Base-by-base conservation (phyloP, 805 yeast genomes). In the Saturnispora diversa region DNA sequence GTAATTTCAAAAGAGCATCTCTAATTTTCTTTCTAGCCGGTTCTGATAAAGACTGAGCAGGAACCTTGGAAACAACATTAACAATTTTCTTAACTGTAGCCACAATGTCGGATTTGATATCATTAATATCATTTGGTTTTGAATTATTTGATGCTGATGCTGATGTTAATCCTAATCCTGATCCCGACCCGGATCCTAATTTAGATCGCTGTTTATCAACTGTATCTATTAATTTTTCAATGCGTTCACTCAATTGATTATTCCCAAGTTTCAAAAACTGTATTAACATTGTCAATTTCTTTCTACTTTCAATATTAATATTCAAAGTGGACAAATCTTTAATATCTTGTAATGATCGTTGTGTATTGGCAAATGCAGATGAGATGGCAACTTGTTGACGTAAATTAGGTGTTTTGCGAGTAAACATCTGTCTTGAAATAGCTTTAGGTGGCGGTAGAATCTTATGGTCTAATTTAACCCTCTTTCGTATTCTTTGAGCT, bases 31-130 rank as follows among this genome's bases (percentile, higher is more conserved):
- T 66, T 48, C 94, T 74, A 6, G 87, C 86, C 3, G 84, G 83
- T 48, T 80, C 86, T 6, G 87, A 85, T 25, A 82, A 59, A 3
- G 86, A 75, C 44, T 69, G 75, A 0, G 88, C 86, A 1, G 87
- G 84, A 50, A 85, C 84, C 47, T 83, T 84, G 3, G 97, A 84
- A 9, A 92, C 83, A 28, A 90, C 75, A 30, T 78, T 75, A 26
- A 88, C 87, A 35, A 87, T 86, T 55, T 86, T 90, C 57, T 85
- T 84, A 20, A 92, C 88, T 0, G 97, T 92, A 1, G 83, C 74
- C 7, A 88, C 80, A 26, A 90, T 85, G 50, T 90, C 98, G 49
- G 53, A 50, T 16, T 46, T 50, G 6, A 46, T 51, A 2, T 55
- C 47, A 6, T 50, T 49, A 17, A 49, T 32, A 28, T 39, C 38